These are phyloP conservation scores for Monosporascus sp. DNA, from an alignment of 2,329 filamentous ascomycete genomes.

Conservation along the genomic window DNA sequence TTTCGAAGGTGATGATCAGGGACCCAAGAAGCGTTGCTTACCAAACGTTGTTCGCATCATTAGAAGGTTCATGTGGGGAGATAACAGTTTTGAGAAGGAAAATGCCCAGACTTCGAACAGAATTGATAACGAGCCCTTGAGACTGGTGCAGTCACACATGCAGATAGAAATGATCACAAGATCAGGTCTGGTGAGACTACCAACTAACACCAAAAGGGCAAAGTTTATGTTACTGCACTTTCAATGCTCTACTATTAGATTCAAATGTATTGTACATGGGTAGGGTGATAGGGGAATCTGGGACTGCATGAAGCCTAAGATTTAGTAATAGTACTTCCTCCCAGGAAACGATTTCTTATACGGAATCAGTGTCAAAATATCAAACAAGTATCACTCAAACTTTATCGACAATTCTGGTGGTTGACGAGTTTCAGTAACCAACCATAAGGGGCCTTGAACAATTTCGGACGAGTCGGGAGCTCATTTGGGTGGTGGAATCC, in stretches of 20 bases:
- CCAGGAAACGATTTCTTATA: too few relatives aligned
- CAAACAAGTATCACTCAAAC: too few relatives aligned
- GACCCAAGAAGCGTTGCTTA: too few relatives aligned
- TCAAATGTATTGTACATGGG: neutral
- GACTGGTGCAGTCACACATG: neutral
- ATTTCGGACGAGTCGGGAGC: too few relatives aligned
- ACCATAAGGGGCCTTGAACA: too few relatives aligned
- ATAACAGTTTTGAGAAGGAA: neutral
- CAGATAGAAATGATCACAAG: slow-evolving; percentile 1
- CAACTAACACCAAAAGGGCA: neutral
- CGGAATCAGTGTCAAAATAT: too few relatives aligned
- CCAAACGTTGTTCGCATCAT: neutral
- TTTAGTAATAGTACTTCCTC: too few relatives aligned
- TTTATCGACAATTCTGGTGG: too few relatives aligned
- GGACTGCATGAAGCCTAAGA: too few relatives aligned
- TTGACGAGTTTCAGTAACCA: too few relatives aligned
- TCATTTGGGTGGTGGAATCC: too few relatives aligned
- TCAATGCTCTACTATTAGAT: neutral
- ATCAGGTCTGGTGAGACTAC: neutral
- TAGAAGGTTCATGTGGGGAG: neutral
- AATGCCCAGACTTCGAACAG: neutral
- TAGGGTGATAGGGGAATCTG: neutral
- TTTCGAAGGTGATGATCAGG: too few relatives aligned
- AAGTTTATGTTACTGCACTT: neutral
- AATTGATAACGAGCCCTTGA: neutral